Evolutionary conservation across 1,284 basidiomycete species (phyloP).

Genomic region (Ustilago shanxiensis): DNA sequence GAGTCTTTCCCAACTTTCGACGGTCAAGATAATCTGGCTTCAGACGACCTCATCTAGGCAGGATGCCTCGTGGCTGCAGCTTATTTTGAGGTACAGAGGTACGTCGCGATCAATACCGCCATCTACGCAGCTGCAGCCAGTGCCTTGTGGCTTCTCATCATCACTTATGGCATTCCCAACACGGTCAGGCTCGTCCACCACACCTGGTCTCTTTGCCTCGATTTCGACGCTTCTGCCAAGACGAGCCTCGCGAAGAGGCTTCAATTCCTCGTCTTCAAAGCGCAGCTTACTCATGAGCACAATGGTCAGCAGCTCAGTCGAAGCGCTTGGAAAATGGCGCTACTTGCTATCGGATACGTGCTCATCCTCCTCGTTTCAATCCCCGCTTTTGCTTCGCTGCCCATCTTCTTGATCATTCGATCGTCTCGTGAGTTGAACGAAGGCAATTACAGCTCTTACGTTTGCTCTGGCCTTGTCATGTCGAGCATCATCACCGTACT

Average conservation of each 20-base stretch:
- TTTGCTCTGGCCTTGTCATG: not conserved
- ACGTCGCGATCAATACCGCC: slow-evolving; percentile 7
- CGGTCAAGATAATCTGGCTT: slow-evolving; percentile 6
- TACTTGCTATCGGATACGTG: slow-evolving; percentile 18
- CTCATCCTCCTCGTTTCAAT: slow-evolving; percentile 7
- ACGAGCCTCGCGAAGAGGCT: slow-evolving; percentile 5
- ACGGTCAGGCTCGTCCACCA: slow-evolving; percentile 10
- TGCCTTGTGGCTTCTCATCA: not conserved
- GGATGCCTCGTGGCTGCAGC: not conserved
- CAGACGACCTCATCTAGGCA: slow-evolving; percentile 20
- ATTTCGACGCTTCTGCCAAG: not conserved
- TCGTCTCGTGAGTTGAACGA: not conserved
- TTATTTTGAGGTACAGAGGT: slow-evolving; percentile 3
- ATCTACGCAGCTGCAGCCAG: slow-evolving; percentile 7
- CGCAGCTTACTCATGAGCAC: not conserved
- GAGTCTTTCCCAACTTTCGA: not conserved
- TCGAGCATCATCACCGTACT: slow-evolving; percentile 8
- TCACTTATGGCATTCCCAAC: slow-evolving; percentile 9
- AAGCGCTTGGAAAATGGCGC: slow-evolving; percentile 34
- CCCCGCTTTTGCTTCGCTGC: slow-evolving; percentile 13
- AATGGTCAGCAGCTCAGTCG: not conserved
- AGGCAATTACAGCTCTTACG: slow-evolving; percentile 1
- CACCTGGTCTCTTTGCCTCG: not conserved
- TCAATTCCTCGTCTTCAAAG: slow-evolving; percentile 17
- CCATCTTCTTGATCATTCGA: slow-evolving; percentile 15